phyloP scores from a whole-genome alignment of 805 yeast genomes.

The Kuraishia ogatae region DNA sequence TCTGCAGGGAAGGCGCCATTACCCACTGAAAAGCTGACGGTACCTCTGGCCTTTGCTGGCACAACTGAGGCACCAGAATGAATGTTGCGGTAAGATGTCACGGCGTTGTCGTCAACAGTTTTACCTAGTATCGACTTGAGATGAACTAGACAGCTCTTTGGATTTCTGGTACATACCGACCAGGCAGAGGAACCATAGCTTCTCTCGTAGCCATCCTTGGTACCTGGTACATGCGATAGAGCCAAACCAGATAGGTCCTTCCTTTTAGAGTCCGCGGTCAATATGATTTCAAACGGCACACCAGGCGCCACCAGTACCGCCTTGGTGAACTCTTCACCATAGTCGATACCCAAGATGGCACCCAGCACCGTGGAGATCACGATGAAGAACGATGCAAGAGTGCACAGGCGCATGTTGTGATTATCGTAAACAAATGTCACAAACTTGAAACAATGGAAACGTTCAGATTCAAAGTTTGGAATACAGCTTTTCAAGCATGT shows the following conservation, averaged over 20 bases:
- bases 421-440: neutral
- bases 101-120: conserved; percentile 35
- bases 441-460: too few relatives aligned
- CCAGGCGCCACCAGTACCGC: conserved; percentile 89
- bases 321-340: conserved; percentile 81
- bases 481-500: too few relatives aligned
- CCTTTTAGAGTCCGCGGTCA: conserved; percentile 86
- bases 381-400: neutral
- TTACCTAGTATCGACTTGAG: conserved; percentile 69
- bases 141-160: conserved; percentile 57
- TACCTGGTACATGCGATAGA: conserved; percentile 32
- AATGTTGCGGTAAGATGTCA: conserved; percentile 34
- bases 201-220: conserved; percentile 49
- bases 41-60: conserved; percentile 33
- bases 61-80: conserved; percentile 56
- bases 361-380: neutral
- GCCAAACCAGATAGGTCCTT: conserved; percentile 81
- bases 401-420: neutral
- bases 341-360: conserved; percentile 71
- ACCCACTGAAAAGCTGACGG: conserved; percentile 47
- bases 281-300: conserved; percentile 75
- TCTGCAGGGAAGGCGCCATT: conserved; percentile 49
- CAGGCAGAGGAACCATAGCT: conserved; percentile 71
- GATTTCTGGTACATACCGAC: conserved; percentile 63
- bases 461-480: too few relatives aligned